Evolutionary conservation across 345 rosid genomes (phyloP).

Genomic region (Eucalyptus sp.): DNA sequence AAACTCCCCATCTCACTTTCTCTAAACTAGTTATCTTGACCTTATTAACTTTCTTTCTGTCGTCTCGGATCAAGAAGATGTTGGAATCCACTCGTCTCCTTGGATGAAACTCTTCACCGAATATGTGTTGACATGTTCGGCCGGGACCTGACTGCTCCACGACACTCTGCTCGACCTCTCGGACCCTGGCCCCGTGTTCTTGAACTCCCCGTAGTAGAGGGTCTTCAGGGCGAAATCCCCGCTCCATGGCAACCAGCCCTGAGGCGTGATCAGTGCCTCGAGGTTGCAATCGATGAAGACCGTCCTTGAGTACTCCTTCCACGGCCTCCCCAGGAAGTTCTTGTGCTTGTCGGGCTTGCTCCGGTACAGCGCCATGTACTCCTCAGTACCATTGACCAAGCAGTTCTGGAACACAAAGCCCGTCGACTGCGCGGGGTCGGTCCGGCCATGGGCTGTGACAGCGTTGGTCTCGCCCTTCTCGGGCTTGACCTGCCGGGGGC

Average conservation of each 20-base stretch:
- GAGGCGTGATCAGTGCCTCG: slow-evolving; percentile 14
- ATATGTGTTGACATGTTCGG: slow-evolving; percentile 8
- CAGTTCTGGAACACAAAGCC: slow-evolving; percentile 34
- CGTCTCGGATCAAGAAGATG: not conserved
- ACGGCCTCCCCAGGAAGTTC: slow-evolving; percentile 37
- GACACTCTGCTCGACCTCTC: slow-evolving; percentile 1
- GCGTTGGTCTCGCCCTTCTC: slow-evolving; percentile 30
- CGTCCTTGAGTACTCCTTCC: slow-evolving; percentile 38
- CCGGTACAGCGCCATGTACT: slow-evolving; percentile 16
- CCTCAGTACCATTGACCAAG: slow-evolving; percentile 27
- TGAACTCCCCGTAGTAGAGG: slow-evolving; percentile 38
- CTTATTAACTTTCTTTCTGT: not conserved
- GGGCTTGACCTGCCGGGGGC: slow-evolving; percentile 27
- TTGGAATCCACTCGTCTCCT: slow-evolving; percentile 31
- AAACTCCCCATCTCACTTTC: not conserved
- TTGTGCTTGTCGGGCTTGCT: slow-evolving; percentile 20
- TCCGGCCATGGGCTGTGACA: slow-evolving; percentile 34
- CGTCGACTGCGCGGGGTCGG: slow-evolving; percentile 29
- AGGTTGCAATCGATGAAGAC: slow-evolving; percentile 14
- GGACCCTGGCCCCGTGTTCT: slow-evolving; percentile 24
- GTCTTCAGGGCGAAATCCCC: slow-evolving; percentile 30
- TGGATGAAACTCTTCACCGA: slow-evolving; percentile 29
- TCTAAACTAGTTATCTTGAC: too few relatives aligned
- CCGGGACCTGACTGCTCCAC: slow-evolving; percentile 28
- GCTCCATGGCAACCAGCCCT: slow-evolving; percentile 34